phyloP scores from a whole-genome alignment of 306 rosid species.

The Crotalaria pallida region DNA sequence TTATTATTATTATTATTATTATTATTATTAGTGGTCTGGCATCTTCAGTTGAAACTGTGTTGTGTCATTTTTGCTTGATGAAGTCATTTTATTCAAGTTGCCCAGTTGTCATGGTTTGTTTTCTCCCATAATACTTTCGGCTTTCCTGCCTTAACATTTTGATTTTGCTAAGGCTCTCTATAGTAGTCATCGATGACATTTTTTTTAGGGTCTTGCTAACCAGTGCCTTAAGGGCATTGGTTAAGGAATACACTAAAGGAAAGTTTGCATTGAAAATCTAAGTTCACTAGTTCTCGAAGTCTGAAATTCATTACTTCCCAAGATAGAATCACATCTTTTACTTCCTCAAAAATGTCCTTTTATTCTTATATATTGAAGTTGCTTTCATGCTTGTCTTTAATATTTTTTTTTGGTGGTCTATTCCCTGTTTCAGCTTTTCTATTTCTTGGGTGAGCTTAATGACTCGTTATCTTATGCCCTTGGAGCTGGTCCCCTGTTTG shows the following conservation, averaged over 20 bases:
- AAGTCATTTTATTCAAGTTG: neutral
- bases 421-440: constrained; percentile 61
- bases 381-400: constrained; percentile 8
- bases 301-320: too few relatives aligned
- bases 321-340: too few relatives aligned
- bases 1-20: constrained; percentile 7
- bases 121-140: neutral
- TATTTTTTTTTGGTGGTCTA: neutral
- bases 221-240: too few relatives aligned
- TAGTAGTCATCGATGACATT: neutral
- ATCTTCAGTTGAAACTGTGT: neutral
- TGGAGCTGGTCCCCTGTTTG: constrained; percentile 89
- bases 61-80: neutral
- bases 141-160: neutral
- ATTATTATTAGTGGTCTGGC: constrained; percentile 8
- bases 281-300: too few relatives aligned
- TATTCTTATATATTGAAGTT: neutral
- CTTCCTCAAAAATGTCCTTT: too few relatives aligned
- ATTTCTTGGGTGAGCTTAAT: constrained; percentile 91
- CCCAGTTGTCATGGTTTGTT: neutral
- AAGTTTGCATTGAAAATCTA: too few relatives aligned
- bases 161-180: neutral
- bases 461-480: constrained; percentile 93
- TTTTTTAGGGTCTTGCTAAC: too few relatives aligned
- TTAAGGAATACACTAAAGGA: too few relatives aligned